Conservation (phyloP, 495 filamentous ascomycete species). For the Achaetomiella virescens region DNA sequence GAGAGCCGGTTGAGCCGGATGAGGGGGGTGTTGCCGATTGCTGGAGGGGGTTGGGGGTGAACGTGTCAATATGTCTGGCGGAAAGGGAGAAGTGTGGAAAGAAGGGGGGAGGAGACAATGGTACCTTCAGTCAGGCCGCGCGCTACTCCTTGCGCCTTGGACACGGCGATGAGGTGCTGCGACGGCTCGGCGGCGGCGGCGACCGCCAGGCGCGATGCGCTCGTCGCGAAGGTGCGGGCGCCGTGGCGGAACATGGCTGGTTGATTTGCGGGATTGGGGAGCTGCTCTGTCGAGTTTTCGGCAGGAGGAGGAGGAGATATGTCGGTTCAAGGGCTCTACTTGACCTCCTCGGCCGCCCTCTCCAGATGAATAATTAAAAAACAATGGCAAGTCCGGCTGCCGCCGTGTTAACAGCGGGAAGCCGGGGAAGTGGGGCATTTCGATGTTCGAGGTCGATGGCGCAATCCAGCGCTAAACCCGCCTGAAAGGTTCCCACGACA, state of each 20-base stretch:
- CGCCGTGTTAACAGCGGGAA: not conserved
- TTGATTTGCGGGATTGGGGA: not conserved
- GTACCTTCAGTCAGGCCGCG: constrained; percentile 83
- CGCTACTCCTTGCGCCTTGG: constrained; percentile 75
- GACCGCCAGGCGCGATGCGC: constrained; percentile 33
- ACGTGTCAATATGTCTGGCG: no score
- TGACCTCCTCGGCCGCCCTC: not conserved
- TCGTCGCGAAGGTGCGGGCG: constrained; percentile 46
- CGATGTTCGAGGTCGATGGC: constrained; percentile 8
- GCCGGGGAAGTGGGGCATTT: constrained; percentile 3
- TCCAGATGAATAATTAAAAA: not conserved
- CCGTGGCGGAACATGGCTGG: constrained; percentile 46
- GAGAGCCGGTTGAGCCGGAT: constrained; percentile 86
- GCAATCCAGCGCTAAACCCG: constrained; percentile 21
- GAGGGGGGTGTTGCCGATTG: constrained; percentile 94
- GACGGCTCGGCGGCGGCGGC: constrained; percentile 27
- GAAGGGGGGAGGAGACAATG: not conserved
- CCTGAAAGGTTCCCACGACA: constrained; percentile 14
- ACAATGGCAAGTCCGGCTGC: constrained; percentile 6
- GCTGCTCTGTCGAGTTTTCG: not conserved
- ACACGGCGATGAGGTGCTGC: constrained; percentile 47
- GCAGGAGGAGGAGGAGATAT: not conserved
- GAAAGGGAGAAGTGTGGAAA: no score
- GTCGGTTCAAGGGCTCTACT: not conserved
- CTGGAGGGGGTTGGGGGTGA: constrained; percentile 25